Percentiles rank a stretch among this genome's conserved stretches.
phyloP scores from a whole-genome alignment of 2,329 filamentous ascomycete genomes.

The Trichocomaceae sp. region DNA sequence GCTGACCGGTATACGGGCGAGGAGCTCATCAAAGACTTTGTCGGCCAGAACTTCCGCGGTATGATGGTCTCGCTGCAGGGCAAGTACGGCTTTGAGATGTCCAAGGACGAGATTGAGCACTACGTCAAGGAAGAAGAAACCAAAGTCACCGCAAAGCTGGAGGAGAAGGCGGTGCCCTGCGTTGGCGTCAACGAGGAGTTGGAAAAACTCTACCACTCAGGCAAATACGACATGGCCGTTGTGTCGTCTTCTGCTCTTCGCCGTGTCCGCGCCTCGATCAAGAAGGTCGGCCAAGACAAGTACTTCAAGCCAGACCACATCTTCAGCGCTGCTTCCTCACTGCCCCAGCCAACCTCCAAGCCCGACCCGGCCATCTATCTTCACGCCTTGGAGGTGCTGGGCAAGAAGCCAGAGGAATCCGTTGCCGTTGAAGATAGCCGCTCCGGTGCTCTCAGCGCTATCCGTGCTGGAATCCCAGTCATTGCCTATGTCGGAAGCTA shows the following conservation, averaged over 20 bases:
- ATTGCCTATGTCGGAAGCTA: constrained; percentile 84
- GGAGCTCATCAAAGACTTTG: constrained; percentile 75
- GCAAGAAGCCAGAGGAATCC: constrained; percentile 63
- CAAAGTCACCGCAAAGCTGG: constrained; percentile 73
- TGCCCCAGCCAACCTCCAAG: constrained; percentile 77
- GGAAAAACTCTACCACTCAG: constrained; percentile 53
- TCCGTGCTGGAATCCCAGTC: constrained; percentile 69
- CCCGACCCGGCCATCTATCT: constrained; percentile 86
- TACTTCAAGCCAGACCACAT: constrained; percentile 71
- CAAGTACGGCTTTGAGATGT: constrained; percentile 67
- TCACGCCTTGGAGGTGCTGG: constrained; percentile 66
- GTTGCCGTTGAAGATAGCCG: constrained; percentile 85
- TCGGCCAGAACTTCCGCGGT: constrained; percentile 90
- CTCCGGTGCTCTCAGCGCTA: constrained; percentile 71
- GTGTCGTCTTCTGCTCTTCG: constrained; percentile 75
- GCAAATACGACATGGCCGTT: constrained; percentile 68
- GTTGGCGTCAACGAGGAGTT: constrained; percentile 62
- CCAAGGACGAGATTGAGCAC: constrained; percentile 59
- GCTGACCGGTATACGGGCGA: constrained; percentile 67
- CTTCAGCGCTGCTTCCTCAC: constrained; percentile 74
- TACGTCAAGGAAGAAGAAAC: constrained; percentile 76
- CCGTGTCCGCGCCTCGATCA: constrained; percentile 68
- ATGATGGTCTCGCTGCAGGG: constrained; percentile 74
- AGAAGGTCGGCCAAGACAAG: constrained; percentile 71
- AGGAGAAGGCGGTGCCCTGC: constrained; percentile 61